Percentiles rank a stretch among this genome's conserved stretches.
Evolutionary conservation across 2,329 filamentous ascomycete species (phyloP).

Genomic region (Neonectria coccinea): DNA sequence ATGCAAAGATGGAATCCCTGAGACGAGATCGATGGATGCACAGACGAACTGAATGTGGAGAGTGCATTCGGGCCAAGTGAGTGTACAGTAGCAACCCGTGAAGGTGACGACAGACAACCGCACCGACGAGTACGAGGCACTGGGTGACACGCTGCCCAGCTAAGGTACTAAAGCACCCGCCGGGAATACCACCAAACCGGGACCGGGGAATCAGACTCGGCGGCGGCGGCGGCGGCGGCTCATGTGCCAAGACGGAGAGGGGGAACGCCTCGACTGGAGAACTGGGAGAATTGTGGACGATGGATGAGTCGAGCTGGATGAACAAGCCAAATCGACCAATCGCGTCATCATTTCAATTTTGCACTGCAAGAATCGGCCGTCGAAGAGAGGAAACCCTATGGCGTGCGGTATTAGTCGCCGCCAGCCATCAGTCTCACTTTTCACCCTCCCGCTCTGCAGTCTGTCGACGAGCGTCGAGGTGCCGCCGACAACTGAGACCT

Average conservation of each 20-base stretch:
- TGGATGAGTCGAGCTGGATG: not conserved
- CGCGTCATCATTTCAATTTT: too few relatives aligned
- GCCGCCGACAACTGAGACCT: constrained; percentile 2
- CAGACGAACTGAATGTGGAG: not conserved
- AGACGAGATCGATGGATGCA: not conserved
- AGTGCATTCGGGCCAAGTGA: not conserved
- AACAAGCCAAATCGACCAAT: not conserved
- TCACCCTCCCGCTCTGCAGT: not conserved
- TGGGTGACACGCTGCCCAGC: not conserved
- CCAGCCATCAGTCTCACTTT: not conserved
- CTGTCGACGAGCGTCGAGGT: not conserved
- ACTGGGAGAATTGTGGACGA: not conserved
- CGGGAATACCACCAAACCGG: not conserved
- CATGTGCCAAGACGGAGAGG: constrained; percentile 3
- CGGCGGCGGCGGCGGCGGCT: not conserved
- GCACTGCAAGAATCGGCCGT: not conserved
- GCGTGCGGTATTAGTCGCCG: not conserved
- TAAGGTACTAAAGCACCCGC: not conserved
- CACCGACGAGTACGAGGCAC: not conserved
- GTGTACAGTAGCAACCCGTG: too few relatives aligned
- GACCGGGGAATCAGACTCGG: not conserved
- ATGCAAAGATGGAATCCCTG: not conserved
- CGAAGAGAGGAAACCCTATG: not conserved
- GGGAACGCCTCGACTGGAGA: constrained; percentile 1
- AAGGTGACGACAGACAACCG: not conserved